Evolutionary conservation across 106 monocot genomes (phyloP).

Genomic region (Amphibolis antarctica): DNA sequence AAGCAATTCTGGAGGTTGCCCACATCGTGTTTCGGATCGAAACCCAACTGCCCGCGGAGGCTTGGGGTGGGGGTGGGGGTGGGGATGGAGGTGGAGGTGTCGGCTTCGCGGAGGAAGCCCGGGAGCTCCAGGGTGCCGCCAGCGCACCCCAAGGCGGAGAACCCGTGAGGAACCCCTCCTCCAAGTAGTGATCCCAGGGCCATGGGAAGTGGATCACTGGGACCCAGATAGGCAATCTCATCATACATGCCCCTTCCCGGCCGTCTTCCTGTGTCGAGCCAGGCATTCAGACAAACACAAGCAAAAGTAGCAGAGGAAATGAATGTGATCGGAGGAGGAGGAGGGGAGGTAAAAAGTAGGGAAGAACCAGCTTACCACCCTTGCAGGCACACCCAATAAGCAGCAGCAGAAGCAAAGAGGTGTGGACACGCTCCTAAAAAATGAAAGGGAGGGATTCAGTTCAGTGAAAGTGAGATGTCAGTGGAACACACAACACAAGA

Average conservation of each 20-base stretch:
- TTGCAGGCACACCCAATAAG: no score
- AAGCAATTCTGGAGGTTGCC: slow-evolving; percentile 9
- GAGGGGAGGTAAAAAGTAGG: not conserved
- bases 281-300: not conserved
- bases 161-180: not conserved
- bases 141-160: slow-evolving; percentile 4
- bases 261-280: not conserved
- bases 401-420: no score
- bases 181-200: not conserved
- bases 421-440: no score
- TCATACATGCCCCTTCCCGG: slow-evolving; percentile 8
- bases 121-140: not conserved
- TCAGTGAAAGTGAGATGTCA: not conserved
- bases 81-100: not conserved
- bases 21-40: slow-evolving; percentile 2
- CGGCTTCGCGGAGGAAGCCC: not conserved
- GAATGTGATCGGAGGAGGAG: not conserved
- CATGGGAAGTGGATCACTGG: slow-evolving; percentile 2
- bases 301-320: not conserved
- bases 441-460: not conserved
- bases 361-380: no score
- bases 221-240: slow-evolving; percentile 4
- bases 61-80: not conserved
- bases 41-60: not conserved
- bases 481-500: no score